Evolutionary conservation across 2,329 filamentous ascomycete species (phyloP).

Genomic region (Colletotrichum zoysiae): DNA sequence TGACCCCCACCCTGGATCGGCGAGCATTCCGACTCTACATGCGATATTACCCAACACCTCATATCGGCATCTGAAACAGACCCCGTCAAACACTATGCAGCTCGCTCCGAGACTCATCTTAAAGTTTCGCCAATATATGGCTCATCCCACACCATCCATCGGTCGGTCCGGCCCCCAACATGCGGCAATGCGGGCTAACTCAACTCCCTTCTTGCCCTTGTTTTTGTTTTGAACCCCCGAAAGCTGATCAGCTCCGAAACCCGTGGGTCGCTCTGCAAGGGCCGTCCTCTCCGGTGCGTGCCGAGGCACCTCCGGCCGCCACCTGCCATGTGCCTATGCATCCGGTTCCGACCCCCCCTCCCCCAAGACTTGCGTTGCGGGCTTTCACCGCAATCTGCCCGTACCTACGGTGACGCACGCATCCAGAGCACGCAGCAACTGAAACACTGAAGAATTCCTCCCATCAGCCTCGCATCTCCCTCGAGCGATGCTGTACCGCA

Average conservation of each 20-base stretch:
- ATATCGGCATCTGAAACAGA: conserved; percentile 29
- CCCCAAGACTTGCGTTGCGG: conserved; percentile 23
- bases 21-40: neutral
- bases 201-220: conserved; percentile 22
- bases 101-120: conserved; percentile 12
- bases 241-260: conserved; percentile 25
- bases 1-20: neutral
- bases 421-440: conserved; percentile 17
- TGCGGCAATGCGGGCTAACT: conserved; percentile 13
- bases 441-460: conserved; percentile 41
- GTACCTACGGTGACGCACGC: neutral
- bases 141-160: conserved; percentile 24
- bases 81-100: conserved; percentile 23
- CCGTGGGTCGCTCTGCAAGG: conserved; percentile 29
- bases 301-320: conserved; percentile 27
- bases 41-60: neutral
- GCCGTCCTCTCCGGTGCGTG: conserved; percentile 30
- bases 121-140: conserved; percentile 30
- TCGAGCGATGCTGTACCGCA: conserved; percentile 1
- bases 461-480: conserved; percentile 26
- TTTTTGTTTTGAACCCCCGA: conserved; percentile 19
- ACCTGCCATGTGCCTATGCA: conserved; percentile 15
- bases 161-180: conserved; percentile 40
- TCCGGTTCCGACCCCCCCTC: conserved; percentile 34
- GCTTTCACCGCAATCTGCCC: conserved; percentile 7